Conservation (phyloP, 2,329 filamentous ascomycete species). For the Cladobotryum protrusum region DNA sequence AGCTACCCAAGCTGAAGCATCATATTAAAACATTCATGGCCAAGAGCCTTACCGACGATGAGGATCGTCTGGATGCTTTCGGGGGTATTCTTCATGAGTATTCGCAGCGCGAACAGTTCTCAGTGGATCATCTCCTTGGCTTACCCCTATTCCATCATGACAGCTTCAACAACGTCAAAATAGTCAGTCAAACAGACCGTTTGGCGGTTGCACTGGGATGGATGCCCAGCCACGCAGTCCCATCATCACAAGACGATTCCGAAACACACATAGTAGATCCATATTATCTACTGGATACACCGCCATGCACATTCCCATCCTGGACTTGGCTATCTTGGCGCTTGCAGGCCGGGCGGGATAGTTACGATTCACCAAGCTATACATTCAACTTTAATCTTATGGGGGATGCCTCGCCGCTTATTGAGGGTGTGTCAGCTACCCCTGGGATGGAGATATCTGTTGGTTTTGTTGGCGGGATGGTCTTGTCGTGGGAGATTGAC, state of each 20-base stretch:
- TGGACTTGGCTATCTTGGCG: constrained; percentile 36
- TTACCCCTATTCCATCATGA: constrained; percentile 30
- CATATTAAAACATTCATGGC: constrained; percentile 27
- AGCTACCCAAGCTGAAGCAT: constrained; percentile 20
- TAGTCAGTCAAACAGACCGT: constrained; percentile 28
- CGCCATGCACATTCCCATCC: constrained; percentile 24
- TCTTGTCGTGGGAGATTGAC: constrained; percentile 31
- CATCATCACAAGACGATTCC: constrained; percentile 13
- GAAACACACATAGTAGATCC: constrained; percentile 15
- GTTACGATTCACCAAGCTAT: constrained; percentile 2
- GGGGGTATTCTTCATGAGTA: constrained; percentile 26
- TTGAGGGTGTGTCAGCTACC: constrained; percentile 24
- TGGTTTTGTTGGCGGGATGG: constrained; percentile 27
- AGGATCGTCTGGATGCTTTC: constrained; percentile 31
- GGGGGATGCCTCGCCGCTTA: constrained; percentile 20
- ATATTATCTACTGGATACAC: constrained; percentile 18
- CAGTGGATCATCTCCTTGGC: constrained; percentile 26
- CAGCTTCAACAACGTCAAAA: constrained; percentile 22
- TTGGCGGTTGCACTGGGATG: constrained; percentile 31
- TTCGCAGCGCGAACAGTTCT: constrained; percentile 19
- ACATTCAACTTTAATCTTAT: constrained; percentile 27
- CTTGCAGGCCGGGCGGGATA: constrained; percentile 19
- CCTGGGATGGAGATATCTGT: constrained; percentile 29
- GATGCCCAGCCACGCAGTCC: constrained; percentile 22
- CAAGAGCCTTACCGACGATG: constrained; percentile 20